Conservation (phyloP, 2,329 filamentous ascomycete species). For the Alternaria brassicicola region DNA sequence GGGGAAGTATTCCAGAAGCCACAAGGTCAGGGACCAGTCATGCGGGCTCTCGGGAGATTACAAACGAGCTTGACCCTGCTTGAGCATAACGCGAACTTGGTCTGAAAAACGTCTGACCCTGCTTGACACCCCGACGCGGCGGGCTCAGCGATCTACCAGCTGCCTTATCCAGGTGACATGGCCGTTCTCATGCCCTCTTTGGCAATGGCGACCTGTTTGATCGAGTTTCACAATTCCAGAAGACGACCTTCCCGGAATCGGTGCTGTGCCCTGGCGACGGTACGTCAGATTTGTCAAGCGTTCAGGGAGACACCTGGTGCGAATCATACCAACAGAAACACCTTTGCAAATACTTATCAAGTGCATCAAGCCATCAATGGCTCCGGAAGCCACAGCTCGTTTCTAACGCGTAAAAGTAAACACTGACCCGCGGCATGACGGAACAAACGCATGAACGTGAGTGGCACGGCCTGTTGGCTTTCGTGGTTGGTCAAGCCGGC, state of each 20-base stretch:
- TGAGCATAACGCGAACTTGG: conserved; percentile 42
- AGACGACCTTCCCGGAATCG: conserved; percentile 14
- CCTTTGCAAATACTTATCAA: conserved; percentile 14
- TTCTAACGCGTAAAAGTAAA: conserved; percentile 17
- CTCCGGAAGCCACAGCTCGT: conserved; percentile 5
- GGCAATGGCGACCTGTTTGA: conserved; percentile 32
- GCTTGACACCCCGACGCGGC: conserved; percentile 32
- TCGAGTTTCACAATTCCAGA: conserved; percentile 33
- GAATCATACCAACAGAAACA: conserved; percentile 2
- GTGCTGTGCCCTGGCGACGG: conserved; percentile 19
- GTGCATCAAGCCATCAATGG: conserved; percentile 20
- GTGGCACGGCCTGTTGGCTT: conserved; percentile 11
- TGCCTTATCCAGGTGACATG: conserved; percentile 34
- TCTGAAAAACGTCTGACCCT: conserved; percentile 31
- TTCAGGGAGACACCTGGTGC: conserved; percentile 10
- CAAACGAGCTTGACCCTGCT: conserved; percentile 31
- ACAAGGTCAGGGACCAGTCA: conserved; percentile 40
- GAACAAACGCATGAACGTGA: conserved; percentile 19
- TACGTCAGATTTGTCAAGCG: conserved; percentile 25
- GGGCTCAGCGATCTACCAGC: conserved; percentile 31
- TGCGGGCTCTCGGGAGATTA: conserved; percentile 39
- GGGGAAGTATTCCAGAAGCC: conserved; percentile 40
- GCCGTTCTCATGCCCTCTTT: conserved; percentile 31
- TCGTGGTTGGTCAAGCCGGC: conserved; percentile 14
- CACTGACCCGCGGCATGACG: conserved; percentile 13